A percentile compares a stretch with the other conserved stretches of the same genome.
These are phyloP conservation scores for Ailanthus altissimus DNA, from an alignment of 345 rosid genomes.

Conservation along the genomic window DNA sequence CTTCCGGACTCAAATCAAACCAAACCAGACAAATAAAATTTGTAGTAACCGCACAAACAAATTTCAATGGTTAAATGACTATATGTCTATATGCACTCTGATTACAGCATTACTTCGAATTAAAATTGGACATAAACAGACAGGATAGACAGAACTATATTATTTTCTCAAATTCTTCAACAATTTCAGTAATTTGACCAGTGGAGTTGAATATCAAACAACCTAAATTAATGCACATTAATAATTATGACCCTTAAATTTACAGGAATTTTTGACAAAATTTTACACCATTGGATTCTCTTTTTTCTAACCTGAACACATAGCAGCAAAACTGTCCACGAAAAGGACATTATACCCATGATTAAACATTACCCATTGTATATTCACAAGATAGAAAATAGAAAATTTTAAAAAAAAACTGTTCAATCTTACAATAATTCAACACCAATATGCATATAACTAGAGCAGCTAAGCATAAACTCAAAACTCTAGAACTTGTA, in stretches of 20 bases:
- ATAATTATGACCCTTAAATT: no score
- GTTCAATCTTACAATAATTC: not conserved
- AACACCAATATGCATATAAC: not conserved
- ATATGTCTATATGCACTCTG: not conserved
- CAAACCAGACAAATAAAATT: not conserved
- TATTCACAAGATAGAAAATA: no score
- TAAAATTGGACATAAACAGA: not conserved
- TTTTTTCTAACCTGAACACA: no score
- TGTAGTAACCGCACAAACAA: not conserved
- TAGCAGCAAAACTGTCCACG: not conserved
- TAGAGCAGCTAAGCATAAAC: not conserved
- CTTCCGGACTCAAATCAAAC: not conserved
- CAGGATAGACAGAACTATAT: not conserved
- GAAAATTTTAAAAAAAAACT: no score
- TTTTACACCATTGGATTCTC: no score
- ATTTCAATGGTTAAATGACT: no score
- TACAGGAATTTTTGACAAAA: no score
- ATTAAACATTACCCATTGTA: no score
- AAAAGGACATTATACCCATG: not conserved
- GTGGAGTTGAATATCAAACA: not conserved
- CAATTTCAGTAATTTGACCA: not conserved
- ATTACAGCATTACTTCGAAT: not conserved
- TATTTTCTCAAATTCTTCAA: no score
- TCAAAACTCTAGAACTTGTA: not conserved
- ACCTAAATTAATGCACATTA: not conserved